Evolutionary conservation across 1,284 basidiomycete species (phyloP).

Genomic region (Microbotryum intermedium): DNA sequence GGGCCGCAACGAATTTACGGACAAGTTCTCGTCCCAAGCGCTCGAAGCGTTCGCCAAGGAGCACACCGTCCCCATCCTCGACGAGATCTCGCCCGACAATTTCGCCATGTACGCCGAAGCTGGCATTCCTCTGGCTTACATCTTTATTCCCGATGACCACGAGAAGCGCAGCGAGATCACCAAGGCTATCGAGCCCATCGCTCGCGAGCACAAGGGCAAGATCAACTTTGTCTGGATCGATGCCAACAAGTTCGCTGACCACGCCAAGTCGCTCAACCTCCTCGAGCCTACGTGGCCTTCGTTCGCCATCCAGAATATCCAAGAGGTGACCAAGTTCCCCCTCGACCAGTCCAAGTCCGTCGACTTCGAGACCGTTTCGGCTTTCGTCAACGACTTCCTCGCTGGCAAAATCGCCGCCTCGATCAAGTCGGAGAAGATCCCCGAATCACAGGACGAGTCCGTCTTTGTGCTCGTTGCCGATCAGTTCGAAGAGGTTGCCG

Average conservation of each 20-base stretch:
- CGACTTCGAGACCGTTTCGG: constrained; percentile 48
- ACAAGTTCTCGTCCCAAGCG: constrained; percentile 50
- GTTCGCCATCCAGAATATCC: constrained; percentile 85
- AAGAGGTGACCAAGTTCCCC: constrained; percentile 79
- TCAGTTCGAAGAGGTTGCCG: constrained; percentile 77
- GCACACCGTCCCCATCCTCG: constrained; percentile 79
- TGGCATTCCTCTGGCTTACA: constrained; percentile 81
- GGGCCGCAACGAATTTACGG: constrained; percentile 57
- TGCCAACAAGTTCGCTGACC: constrained; percentile 85
- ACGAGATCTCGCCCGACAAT: constrained; percentile 91
- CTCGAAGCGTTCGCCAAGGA: constrained; percentile 70
- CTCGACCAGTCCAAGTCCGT: constrained; percentile 60
- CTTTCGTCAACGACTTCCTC: constrained; percentile 59
- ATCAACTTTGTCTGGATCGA: constrained; percentile 99
- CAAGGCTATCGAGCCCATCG: constrained; percentile 63
- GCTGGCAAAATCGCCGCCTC: constrained; percentile 67
- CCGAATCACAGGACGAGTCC: constrained; percentile 68
- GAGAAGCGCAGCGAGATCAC: constrained; percentile 58
- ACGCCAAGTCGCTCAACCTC: constrained; percentile 91
- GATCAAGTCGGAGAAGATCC: constrained; percentile 85
- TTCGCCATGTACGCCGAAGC: constrained; percentile 77
- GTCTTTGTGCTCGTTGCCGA: constrained; percentile 82
- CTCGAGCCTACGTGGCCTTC: constrained; percentile 76
- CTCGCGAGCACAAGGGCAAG: constrained; percentile 71
- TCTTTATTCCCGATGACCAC: constrained; percentile 78